Percentiles rank a stretch among this genome's conserved stretches.
Evolutionary conservation across 768 basidiomycete species (phyloP).

Genomic region (Panellus pusillus): DNA sequence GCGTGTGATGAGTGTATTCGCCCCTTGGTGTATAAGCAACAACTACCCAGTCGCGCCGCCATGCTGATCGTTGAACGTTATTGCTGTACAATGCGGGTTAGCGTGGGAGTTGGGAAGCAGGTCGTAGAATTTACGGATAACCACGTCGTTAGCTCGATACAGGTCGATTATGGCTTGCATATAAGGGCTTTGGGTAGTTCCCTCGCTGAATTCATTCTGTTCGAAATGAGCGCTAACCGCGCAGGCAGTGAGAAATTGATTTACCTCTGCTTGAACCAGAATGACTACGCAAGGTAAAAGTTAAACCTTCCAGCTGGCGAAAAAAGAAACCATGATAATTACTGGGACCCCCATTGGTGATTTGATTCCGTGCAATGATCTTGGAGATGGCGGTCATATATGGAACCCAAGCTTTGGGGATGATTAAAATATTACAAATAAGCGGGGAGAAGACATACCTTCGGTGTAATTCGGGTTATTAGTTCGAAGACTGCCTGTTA

Average conservation of each 20-base stretch:
- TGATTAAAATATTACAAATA: neutral
- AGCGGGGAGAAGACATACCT: conserved; percentile 27
- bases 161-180: conserved; percentile 52
- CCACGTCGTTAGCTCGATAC: conserved; percentile 45
- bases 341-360: conserved; percentile 61
- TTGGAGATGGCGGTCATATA: conserved; percentile 53
- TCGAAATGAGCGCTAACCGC: neutral
- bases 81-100: conserved; percentile 32
- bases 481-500: conserved; percentile 31
- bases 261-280: conserved; percentile 47
- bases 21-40: neutral
- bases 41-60: conserved; percentile 38
- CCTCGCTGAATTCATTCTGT: conserved; percentile 50
- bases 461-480: conserved; percentile 49
- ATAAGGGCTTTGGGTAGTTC: conserved; percentile 41
- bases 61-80: conserved; percentile 52
- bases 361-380: conserved; percentile 54
- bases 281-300: conserved; percentile 34
- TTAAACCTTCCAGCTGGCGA: neutral
- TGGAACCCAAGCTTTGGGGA: conserved; percentile 47
- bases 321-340: conserved; percentile 18
- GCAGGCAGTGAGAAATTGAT: neutral
- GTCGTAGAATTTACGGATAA: conserved; percentile 40
- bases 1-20: neutral
- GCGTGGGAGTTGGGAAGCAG: neutral